Evolutionary conservation across 176 grass and related monocot species (phyloP), one percentile per base, ranked within the genome.

Genomic region (Carex pumila): DNA sequence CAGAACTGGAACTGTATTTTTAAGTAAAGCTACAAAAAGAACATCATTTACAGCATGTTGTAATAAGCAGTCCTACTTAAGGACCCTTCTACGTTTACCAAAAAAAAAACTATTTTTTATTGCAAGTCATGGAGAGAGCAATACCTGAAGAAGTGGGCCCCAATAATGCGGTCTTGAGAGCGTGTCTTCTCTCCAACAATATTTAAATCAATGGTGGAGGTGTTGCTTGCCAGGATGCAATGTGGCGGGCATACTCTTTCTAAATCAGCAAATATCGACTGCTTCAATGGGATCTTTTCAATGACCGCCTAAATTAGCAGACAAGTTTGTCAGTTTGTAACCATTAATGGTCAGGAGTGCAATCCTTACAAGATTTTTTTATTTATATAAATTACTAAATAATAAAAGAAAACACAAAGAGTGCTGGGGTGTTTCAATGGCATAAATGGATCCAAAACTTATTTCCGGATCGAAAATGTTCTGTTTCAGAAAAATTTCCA

Each of bases 131-230:
- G 52, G 13, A 34, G 29, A 43, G 17, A 43, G 6, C 73, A 32
- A 57, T 61, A 99, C 96, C 96, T 99, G 89, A 99, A 99, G 87
- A 99, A 99, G 90, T 99, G 96, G 82, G 96, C 93, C 81, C 96
- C 96, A 50, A 95, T 85, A 85, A 99, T 95, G 60, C 96, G 88
- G 36, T 99, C 90, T 89, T 95, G 96, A 78, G 93, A 90, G 61
- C 80, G 79, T 84, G 93, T 99, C 88, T 88, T 95, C 82, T 93
- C 88, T 19, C 96, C 96, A 61, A 99, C 68, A 85, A 95, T 85
- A 90, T 95, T 90, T 71, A 99, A 87, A 89, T 99, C 87, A 25
- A 99, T 99, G 41, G 96, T 99, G 58, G 96, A 99, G 47, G 96
- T 99, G 87, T 99, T 99, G 43, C 89, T 88, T 72, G 96, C 96